Base-by-base conservation (phyloP, 306 rosid species). In the Parietaria judaica region DNA sequence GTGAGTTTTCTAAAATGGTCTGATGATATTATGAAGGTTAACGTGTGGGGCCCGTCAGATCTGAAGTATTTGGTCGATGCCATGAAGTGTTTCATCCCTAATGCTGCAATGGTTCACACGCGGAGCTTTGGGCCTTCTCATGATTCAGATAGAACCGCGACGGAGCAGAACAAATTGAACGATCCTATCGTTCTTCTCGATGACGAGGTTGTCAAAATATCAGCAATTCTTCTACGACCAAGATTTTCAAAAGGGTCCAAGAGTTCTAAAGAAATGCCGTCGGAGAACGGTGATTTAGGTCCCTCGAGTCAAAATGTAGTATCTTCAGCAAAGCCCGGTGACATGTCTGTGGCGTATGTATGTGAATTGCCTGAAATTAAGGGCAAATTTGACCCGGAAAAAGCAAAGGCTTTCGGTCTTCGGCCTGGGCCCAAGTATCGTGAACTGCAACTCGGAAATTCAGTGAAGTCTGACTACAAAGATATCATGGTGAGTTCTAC, bases 71-170 rank as follows among this genome's bases (percentile, higher is more conserved):
- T 91, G 72, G 80, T 91, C 37, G 83, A 83, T 78, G 96, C 97
- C 65, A 87, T 91, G 95, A 82, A 60, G 72, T 83, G 83, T 69
- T 91, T 91, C 69, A 77, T 91, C 69, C 97, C 89, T 72, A 78
- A 75, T 72, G 96, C 94, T 76, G 94, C 92, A 74, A 88, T 92
- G 98, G 90, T 88, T 80, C 82, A 92, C 83, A 92, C 98, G 36
- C 73, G 67, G 80, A 88, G 96, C 80, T 92, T 88, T 70, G 98
- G 85, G 46, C 87, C 88, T 9, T 46, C 61, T 47, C 63, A 57
- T 6, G 31, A 60, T 74, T 64, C 77, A 9, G 54, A 67, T 51
- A 82, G 61, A 50, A 53, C 73, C 54, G 7, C 65, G 64, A 57
- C 63, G 14, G 45, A 48, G 66, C 71, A 52, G 67, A 73, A 66